phyloP scores from a whole-genome alignment of 805 yeast genomes.

The Ogataea dorogensis region DNA sequence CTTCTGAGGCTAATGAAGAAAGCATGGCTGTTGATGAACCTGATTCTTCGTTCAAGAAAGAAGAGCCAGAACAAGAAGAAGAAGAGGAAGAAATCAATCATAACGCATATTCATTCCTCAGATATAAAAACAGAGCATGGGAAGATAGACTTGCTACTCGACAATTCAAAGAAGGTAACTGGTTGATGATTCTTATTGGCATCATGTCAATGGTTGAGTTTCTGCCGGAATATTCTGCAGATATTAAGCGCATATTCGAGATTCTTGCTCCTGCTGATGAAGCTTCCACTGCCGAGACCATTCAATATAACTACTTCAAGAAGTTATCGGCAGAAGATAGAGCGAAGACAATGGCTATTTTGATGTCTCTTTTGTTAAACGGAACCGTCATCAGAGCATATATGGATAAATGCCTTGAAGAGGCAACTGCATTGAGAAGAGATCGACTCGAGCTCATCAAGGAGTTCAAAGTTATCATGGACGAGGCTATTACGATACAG shows the following conservation, averaged over 20 bases:
- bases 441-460: constrained; percentile 63
- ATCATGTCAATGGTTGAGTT: constrained; percentile 60
- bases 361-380: constrained; percentile 60
- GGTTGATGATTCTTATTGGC: constrained; percentile 80
- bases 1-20: constrained; percentile 24
- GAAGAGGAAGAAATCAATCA: constrained; percentile 35
- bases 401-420: constrained; percentile 69
- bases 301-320: constrained; percentile 53
- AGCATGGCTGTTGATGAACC: constrained; percentile 17
- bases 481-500: constrained; percentile 47
- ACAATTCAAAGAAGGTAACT: constrained; percentile 76
- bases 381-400: constrained; percentile 58
- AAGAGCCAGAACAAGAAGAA: constrained; percentile 23
- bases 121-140: constrained; percentile 68
- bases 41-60: constrained; percentile 24
- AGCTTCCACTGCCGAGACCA: constrained; percentile 48
- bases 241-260: constrained; percentile 50
- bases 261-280: constrained; percentile 56
- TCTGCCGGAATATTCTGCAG: constrained; percentile 50
- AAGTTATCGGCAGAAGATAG: constrained; percentile 53
- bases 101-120: constrained; percentile 49
- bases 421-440: constrained; percentile 58
- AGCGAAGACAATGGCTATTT: constrained; percentile 54
- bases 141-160: constrained; percentile 72
- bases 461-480: constrained; percentile 54